A percentile compares a stretch with the other conserved stretches of the same genome.
Evolutionary conservation across 2,329 filamentous ascomycete species (phyloP).

Genomic region (Falciphora oryzae): DNA sequence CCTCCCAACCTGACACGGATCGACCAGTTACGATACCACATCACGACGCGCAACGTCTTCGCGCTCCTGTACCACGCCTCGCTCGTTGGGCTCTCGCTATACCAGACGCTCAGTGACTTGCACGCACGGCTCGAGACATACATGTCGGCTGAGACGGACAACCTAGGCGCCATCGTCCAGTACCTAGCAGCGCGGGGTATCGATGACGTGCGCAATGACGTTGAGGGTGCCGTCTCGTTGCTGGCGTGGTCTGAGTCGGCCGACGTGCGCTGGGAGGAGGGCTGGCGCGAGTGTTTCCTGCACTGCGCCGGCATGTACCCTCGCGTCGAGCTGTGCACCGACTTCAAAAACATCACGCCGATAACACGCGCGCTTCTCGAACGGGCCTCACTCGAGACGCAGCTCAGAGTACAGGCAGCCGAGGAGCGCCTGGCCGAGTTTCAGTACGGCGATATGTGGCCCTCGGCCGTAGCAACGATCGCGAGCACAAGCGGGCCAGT

Average conservation of each 20-base stretch:
- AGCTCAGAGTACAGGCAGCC: conserved; percentile 55
- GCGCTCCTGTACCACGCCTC: conserved; percentile 59
- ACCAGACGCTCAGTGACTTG: conserved; percentile 57
- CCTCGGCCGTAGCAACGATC: conserved; percentile 25
- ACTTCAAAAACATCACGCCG: conserved; percentile 53
- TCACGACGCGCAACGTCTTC: conserved; percentile 65
- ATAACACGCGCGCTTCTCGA: conserved; percentile 60
- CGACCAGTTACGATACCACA: conserved; percentile 50
- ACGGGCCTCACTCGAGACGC: conserved; percentile 53
- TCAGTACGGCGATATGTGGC: conserved; percentile 58
- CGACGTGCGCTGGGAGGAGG: conserved; percentile 57
- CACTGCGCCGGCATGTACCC: conserved; percentile 61
- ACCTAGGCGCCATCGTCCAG: conserved; percentile 52
- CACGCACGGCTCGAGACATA: conserved; percentile 54
- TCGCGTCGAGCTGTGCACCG: conserved; percentile 43
- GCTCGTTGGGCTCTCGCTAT: conserved; percentile 57
- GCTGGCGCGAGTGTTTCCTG: conserved; percentile 62
- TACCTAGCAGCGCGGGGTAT: conserved; percentile 55
- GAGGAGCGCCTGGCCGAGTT: conserved; percentile 57
- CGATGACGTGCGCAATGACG: conserved; percentile 58
- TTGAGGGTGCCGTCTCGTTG: conserved; percentile 53
- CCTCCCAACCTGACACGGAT: conserved; percentile 41
- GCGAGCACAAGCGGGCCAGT: conserved; percentile 24
- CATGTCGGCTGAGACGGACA: conserved; percentile 50
- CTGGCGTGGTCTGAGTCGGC: conserved; percentile 61